phyloP scores from a whole-genome alignment of 169 alveolate species.

The Amoebophrya sp. region DNA sequence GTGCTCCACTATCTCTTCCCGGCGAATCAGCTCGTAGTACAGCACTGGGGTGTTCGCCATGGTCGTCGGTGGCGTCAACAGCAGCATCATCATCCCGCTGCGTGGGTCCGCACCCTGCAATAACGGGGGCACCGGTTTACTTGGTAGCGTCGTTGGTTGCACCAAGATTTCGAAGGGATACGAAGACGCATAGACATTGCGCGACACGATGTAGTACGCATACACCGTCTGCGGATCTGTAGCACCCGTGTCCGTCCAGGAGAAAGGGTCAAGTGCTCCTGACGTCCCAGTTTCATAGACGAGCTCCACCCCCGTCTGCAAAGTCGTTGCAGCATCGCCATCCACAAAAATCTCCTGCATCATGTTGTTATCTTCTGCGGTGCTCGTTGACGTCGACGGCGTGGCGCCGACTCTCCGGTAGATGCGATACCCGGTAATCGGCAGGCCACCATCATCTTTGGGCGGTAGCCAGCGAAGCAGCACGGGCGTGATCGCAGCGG shows the following conservation, averaged over 20 bases:
- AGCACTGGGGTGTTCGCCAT: neutral
- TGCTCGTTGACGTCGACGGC: no score
- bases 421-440: neutral
- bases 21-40: neutral
- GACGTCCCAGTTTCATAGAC: neutral
- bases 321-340: no score
- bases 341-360: no score
- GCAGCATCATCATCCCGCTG: neutral
- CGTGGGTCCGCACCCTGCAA: neutral
- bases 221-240: neutral
- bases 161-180: neutral
- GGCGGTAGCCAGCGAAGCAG: neutral
- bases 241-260: neutral
- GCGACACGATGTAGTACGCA: neutral
- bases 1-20: neutral
- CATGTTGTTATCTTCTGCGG: no score
- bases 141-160: neutral
- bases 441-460: neutral
- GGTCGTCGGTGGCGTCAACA: neutral
- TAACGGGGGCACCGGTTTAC: neutral
- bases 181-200: neutral
- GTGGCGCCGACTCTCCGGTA: neutral
- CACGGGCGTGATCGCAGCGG: no score
- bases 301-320: neutral
- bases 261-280: neutral